Evolutionary conservation across 139 green algal species (phyloP).

Genomic region (Deuterostichococcus epilithicus): DNA sequence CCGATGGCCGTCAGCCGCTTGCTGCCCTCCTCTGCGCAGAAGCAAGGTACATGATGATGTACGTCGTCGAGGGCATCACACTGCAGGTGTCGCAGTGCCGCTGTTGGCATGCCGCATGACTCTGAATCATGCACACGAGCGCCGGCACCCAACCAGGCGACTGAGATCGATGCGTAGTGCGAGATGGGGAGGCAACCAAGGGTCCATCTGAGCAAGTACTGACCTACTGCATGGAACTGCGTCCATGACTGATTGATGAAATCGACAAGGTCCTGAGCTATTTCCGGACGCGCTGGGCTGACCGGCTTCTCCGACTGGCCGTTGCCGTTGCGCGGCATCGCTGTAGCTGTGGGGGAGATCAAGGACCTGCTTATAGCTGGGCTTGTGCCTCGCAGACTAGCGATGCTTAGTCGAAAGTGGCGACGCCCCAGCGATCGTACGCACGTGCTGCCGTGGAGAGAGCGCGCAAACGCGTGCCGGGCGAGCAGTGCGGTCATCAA

Average conservation of each 20-base stretch:
- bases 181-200: too few relatives aligned
- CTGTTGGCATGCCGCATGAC: too few relatives aligned
- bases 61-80: too few relatives aligned
- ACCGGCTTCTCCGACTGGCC: not conserved
- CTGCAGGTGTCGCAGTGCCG: too few relatives aligned
- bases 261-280: constrained; percentile 35
- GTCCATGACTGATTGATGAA: constrained; percentile 79
- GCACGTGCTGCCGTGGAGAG: not conserved
- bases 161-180: too few relatives aligned
- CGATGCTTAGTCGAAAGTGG: too few relatives aligned
- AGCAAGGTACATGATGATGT: not conserved
- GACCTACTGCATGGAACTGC: constrained; percentile 67
- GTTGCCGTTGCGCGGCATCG: not conserved
- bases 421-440: too few relatives aligned
- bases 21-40: constrained; percentile 50
- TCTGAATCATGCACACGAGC: too few relatives aligned
- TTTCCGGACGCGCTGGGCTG: not conserved
- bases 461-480: not conserved
- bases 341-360: not conserved
- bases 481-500: not conserved
- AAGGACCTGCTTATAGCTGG: too few relatives aligned
- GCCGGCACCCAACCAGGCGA: too few relatives aligned
- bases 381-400: too few relatives aligned
- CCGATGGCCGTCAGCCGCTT: constrained; percentile 53
- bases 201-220: too few relatives aligned